Base-by-base conservation (phyloP, 225 moss, liverwort and hornwort genomes). In the Sphagnum tenellum region DNA sequence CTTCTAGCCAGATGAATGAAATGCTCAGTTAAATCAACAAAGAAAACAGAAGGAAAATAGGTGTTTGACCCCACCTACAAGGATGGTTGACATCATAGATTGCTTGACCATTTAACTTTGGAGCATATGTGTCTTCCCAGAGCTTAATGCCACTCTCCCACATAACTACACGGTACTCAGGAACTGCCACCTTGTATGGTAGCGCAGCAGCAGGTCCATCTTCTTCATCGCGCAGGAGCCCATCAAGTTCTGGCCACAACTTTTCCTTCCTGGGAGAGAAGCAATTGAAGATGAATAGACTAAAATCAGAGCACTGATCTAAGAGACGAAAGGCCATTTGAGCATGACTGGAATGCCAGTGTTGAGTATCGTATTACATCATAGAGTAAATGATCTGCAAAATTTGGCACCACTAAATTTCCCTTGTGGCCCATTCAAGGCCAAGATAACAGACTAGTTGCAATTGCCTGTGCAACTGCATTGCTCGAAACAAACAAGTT, bases 41-140 rank as follows among this genome's bases (percentile, higher is more conserved):
- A 29, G 29, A 29, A 29, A 29, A 29, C 29, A 29, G 0, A 29
- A 29, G 29, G 29, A 29, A 29, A 29, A 29, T 29, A 29, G 29
- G 29, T 29, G 29, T 29, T 1, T 29, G 29, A 29, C 29, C 29
- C 61, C 71, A 81, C 73, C 74, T 79, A 69, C 83, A 74, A 10
- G 92, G 96, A 70, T 93, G 96, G 5, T 58, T 80, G 7, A 83
- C 85, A 56, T 98, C 96, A 52, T 77, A 66, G 6, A 78, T 53
- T 2, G 79, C 74, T 46, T 85, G 81, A 0, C 83, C 82, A 45
- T 64, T 83, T 58, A 71, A 80, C 66, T 71, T 81, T 7, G 67
- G 72, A 3, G 48, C 77, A 60, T 78, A 84, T 2, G 76, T 69
- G 3, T 87, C 96, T 61, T 81, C 85, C 56, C 74, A 57, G 5